These are phyloP conservation scores for Sicyos baderoa DNA, from an alignment of 306 rosid genomes.

Conservation along the genomic window DNA sequence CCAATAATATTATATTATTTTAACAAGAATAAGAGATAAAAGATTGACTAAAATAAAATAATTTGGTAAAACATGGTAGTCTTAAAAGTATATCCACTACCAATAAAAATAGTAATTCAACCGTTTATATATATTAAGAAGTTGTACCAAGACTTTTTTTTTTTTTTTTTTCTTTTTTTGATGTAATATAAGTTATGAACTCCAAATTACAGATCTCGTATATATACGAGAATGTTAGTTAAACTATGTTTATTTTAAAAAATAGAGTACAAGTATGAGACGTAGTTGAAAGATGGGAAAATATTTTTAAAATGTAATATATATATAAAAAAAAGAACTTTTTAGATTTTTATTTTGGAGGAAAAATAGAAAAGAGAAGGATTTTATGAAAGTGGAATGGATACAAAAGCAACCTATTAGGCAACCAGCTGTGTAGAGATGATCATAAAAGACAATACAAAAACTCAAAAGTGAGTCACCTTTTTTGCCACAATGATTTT, in stretches of 20 bases:
- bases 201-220: too few species aligned
- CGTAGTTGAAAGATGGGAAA: too few species aligned
- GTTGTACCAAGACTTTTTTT: too few species aligned
- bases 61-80: constrained; percentile 9
- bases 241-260: too few species aligned
- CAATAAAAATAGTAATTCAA: too few species aligned
- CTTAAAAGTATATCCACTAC: background rate
- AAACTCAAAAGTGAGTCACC: background rate
- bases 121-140: too few species aligned
- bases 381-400: background rate
- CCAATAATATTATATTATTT: background rate
- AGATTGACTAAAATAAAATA: background rate
- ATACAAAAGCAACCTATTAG: background rate
- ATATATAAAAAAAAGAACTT: background rate
- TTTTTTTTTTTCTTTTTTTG: too few species aligned
- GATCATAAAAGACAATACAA: background rate
- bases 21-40: background rate
- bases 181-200: too few species aligned
- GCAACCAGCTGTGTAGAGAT: background rate
- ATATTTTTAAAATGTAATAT: too few species aligned
- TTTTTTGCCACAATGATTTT: background rate
- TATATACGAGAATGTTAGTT: too few species aligned
- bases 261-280: too few species aligned
- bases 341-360: background rate
- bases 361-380: background rate